Percentiles rank a stretch among this genome's conserved stretches.
Conservation (phyloP, 2,329 filamentous ascomycete genomes). For the Calonectria pteridis region DNA sequence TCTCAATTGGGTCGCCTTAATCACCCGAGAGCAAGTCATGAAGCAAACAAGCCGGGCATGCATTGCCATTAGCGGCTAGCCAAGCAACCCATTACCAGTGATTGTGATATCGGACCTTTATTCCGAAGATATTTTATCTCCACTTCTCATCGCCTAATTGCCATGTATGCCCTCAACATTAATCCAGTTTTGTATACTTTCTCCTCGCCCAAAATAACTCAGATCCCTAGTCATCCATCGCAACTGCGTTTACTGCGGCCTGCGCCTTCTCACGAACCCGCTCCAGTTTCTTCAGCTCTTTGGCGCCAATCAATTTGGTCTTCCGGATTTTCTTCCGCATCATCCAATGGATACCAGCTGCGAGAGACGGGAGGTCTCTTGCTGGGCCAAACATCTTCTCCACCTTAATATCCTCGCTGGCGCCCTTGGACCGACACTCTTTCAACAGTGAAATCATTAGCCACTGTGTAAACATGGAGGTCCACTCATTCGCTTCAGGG, state of each 20-base stretch:
- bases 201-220: neutral
- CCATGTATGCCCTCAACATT: neutral
- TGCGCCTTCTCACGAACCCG: constrained; percentile 51
- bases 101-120: neutral
- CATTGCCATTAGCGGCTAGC: neutral
- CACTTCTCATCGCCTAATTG: neutral
- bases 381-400: constrained; percentile 75
- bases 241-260: constrained; percentile 41
- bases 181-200: neutral
- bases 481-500: constrained; percentile 80
- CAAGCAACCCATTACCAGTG: neutral
- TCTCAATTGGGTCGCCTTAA: constrained; percentile 8
- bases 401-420: constrained; percentile 68
- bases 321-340: constrained; percentile 80
- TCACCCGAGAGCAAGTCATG: neutral
- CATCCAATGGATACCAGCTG: constrained; percentile 83
- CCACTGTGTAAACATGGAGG: constrained; percentile 82
- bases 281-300: constrained; percentile 60
- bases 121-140: neutral
- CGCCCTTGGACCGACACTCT: constrained; percentile 63
- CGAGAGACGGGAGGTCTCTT: constrained; percentile 74
- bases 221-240: constrained; percentile 25
- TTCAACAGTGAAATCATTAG: constrained; percentile 82
- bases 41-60: neutral
- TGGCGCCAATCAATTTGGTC: constrained; percentile 66